phyloP scores from a whole-genome alignment of 345 rosid genomes.

The Citrus mangshanensis region DNA sequence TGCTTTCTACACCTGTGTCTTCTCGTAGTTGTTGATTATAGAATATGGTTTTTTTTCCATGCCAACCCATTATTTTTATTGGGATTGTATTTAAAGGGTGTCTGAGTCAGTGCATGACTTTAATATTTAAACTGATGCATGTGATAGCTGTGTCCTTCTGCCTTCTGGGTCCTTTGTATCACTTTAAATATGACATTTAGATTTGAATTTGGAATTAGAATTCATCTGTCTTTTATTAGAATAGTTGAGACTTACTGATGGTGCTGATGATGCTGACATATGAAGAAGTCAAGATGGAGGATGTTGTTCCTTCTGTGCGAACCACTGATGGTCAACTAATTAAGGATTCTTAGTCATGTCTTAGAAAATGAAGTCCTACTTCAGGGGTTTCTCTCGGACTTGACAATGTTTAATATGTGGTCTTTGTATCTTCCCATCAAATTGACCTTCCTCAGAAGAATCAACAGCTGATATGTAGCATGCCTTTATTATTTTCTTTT shows the following conservation, averaged over 20 bases:
- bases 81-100: neutral
- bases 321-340: neutral
- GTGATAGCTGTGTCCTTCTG: neutral
- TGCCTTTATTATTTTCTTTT: neutral
- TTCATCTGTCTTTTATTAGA: neutral
- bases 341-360: neutral
- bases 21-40: neutral
- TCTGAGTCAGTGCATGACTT: neutral
- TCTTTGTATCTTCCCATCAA: neutral
- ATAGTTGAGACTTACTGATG: neutral
- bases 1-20: neutral
- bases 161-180: neutral
- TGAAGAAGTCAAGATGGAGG: neutral
- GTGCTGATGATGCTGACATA: neutral
- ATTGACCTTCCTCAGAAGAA: neutral
- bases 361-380: neutral
- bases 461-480: neutral
- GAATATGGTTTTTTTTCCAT: neutral
- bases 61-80: neutral
- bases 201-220: neutral
- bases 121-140: neutral
- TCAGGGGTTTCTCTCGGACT: neutral
- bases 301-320: neutral
- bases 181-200: constrained; percentile 4
- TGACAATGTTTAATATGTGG: neutral